Evolutionary conservation across 208 protist species (phyloP).

Genomic region (Leptomonas pyrrhocoris): DNA sequence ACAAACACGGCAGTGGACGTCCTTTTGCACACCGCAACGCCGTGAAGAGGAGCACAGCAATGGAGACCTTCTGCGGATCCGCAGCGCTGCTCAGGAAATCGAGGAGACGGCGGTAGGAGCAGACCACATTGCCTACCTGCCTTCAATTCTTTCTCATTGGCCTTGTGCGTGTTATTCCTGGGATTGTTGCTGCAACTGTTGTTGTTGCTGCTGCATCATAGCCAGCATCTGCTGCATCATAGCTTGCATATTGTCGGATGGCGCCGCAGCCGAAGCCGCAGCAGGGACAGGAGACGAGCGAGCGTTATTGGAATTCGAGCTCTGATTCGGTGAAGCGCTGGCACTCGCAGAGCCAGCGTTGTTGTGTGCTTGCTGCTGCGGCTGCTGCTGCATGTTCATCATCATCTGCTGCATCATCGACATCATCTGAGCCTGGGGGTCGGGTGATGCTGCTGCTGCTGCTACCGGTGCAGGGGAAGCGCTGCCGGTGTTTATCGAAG

Average conservation of each 20-base stretch:
- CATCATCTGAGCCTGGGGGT: conserved; percentile 43
- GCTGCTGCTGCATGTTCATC: conserved; percentile 33
- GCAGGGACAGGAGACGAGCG: neutral
- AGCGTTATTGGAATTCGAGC: neutral
- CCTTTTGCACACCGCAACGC: too few species aligned
- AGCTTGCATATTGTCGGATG: conserved; percentile 26
- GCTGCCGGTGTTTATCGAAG: neutral
- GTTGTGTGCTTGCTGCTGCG: conserved; percentile 14
- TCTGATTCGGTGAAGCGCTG: conserved; percentile 15
- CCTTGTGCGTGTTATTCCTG: neutral
- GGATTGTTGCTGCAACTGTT: conserved; percentile 28
- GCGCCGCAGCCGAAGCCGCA: neutral
- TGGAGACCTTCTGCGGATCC: too few species aligned
- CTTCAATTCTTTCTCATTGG: neutral
- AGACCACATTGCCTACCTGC: neutral
- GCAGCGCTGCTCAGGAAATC: too few species aligned
- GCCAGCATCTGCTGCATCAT: conserved; percentile 42
- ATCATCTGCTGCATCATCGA: conserved; percentile 49
- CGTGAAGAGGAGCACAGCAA: too few species aligned
- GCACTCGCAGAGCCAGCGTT: neutral
- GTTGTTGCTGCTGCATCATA: conserved; percentile 51
- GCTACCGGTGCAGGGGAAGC: neutral
- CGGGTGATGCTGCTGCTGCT: too few species aligned
- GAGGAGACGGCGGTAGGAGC: neutral
- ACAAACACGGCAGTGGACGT: too few species aligned